phyloP scores from a whole-genome alignment of 1,284 basidiomycete genomes.

The Tylopilus sp. region DNA sequence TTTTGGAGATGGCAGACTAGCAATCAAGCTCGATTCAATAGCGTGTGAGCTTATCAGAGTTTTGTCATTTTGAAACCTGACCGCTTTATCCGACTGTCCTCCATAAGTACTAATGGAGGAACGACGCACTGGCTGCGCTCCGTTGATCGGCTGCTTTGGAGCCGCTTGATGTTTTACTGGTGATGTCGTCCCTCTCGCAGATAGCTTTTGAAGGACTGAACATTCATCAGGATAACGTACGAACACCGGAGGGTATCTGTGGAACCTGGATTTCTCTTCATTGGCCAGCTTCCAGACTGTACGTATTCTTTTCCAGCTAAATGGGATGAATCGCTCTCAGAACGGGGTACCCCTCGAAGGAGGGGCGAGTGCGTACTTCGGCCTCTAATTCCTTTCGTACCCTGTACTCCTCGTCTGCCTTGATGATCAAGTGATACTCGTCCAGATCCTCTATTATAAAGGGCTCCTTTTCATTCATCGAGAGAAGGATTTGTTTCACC shows the following conservation, averaged over 20 bases:
- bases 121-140: not conserved
- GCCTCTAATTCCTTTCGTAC: constrained; percentile 70
- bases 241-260: not conserved
- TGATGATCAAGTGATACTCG: constrained; percentile 80
- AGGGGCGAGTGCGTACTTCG: constrained; percentile 48
- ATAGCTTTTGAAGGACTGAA: no score
- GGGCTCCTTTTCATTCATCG: constrained; percentile 72
- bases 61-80: constrained; percentile 1
- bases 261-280: not conserved
- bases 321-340: not conserved
- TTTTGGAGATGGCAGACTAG: no score
- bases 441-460: constrained; percentile 89
- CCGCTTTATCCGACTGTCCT: not conserved
- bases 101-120: not conserved
- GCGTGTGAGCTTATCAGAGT: no score
- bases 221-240: not conserved
- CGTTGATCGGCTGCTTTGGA: not conserved
- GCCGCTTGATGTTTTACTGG: not conserved
- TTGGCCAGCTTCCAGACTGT: constrained; percentile 36
- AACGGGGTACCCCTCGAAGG: not conserved
- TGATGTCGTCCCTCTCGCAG: not conserved
- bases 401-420: constrained; percentile 73
- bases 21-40: no score
- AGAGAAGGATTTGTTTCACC: constrained; percentile 84
- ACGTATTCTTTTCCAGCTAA: constrained; percentile 41